phyloP scores from a whole-genome alignment of 768 basidiomycete genomes.

The Pholiota microspora region DNA sequence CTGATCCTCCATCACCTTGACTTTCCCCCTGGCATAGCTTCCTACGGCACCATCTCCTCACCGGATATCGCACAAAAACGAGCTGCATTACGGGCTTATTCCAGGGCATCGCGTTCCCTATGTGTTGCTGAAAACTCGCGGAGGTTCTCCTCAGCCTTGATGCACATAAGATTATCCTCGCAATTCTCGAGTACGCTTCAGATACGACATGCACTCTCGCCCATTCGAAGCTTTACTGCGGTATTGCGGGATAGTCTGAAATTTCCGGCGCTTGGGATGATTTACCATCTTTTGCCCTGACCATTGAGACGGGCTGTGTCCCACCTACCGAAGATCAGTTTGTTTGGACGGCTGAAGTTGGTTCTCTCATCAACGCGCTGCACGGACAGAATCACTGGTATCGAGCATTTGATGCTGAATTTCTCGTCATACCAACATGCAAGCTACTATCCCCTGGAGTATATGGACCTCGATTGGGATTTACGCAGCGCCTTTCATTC shows the following conservation, averaged over 20 bases:
- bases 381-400: too few species aligned
- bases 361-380: too few species aligned
- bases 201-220: too few species aligned
- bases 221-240: not conserved
- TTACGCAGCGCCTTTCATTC: too few species aligned
- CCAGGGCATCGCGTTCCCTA: not conserved
- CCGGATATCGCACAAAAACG: not conserved
- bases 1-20: not conserved
- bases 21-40: not conserved
- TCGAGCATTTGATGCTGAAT: too few species aligned
- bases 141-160: not conserved
- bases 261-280: conserved; percentile 8
- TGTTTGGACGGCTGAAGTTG: too few species aligned
- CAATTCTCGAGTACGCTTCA: not conserved
- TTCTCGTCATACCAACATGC: too few species aligned
- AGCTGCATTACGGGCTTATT: not conserved
- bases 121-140: not conserved
- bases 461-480: too few species aligned
- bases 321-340: too few species aligned
- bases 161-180: too few species aligned
- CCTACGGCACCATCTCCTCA: not conserved
- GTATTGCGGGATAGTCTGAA: not conserved
- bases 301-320: too few species aligned
- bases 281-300: not conserved
- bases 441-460: too few species aligned